Evolutionary conservation across 192 early-diverging fungal species (phyloP), one percentile per base, ranked within the genome.

Genomic region (Backusella tarrabulga): DNA sequence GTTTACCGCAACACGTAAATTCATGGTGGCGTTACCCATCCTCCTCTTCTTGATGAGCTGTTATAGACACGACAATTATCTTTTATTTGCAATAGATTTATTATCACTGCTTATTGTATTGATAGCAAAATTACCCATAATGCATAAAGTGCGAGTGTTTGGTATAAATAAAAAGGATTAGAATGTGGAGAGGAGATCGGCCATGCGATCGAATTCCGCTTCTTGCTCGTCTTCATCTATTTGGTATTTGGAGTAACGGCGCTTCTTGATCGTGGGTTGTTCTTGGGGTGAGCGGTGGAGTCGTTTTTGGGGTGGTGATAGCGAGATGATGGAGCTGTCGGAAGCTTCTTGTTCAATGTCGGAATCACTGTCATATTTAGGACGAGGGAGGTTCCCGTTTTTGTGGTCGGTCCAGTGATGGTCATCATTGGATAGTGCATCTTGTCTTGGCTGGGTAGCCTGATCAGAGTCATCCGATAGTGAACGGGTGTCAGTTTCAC

Each of bases 1-100:
- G 79, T 98, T 98, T 82, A 99, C 98, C 21, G 95, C 96, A 26
- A 93, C 96, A 75, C 95, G 96, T 81, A 99, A 99, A 81, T 99
- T 95, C 80, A 83, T 98, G 67, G 98, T 95, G 7, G 92, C 93
- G 6, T 88, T 97, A 14, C 98, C 98, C 9, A 95, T 98, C 46
- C 81, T 91, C 70, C 82, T 99, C 94, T 98, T 50, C 54, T 87
- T 99, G 32, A 68, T 81, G 97, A 95, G 94, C 83, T 97, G 95
- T 36, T 96, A 98, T 97, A 98, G 85, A 94, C 96, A 1, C 93
- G 32, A 98, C 87, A 97, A 98, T 75, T 79, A 92, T 2, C 81
- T 92, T 35, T 95, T 94, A 34, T 99, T 99, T 80, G 87, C 90
- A 71, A 90, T 99, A 79, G 98, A 98, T 82, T 90, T 99, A 36